Evolutionary conservation across 495 filamentous ascomycete genomes (phyloP).

Genomic region (Aspergillus olivimuriae): DNA sequence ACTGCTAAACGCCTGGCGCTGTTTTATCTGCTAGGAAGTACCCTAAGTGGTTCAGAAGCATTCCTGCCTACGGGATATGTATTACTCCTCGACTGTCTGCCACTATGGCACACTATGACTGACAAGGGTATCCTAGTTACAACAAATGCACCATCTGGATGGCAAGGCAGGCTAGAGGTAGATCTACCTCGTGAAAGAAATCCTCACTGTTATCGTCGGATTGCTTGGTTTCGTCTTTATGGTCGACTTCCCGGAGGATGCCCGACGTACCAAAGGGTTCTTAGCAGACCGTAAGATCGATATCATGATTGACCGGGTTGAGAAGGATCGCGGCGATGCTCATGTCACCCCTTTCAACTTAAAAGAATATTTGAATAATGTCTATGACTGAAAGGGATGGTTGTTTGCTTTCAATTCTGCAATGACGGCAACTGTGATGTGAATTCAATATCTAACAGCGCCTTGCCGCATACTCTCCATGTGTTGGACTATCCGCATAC

Average conservation of each 20-base stretch:
- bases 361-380: slow-evolving; percentile 34
- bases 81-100: too few relatives aligned
- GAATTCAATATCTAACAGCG: slow-evolving; percentile 23
- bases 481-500: too few relatives aligned
- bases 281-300: slow-evolving; percentile 32
- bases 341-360: slow-evolving; percentile 33
- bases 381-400: slow-evolving; percentile 49
- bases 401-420: slow-evolving; percentile 44
- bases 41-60: slow-evolving; percentile 48
- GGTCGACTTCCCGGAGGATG: slow-evolving; percentile 46
- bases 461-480: too few relatives aligned
- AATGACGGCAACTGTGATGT: slow-evolving; percentile 18
- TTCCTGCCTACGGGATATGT: slow-evolving; percentile 54
- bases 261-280: slow-evolving; percentile 34
- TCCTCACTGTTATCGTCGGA: slow-evolving; percentile 29
- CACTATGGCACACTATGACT: too few relatives aligned
- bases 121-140: background rate
- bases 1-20: slow-evolving; percentile 51
- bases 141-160: slow-evolving; percentile 37
- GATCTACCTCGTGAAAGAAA: slow-evolving; percentile 51
- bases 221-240: slow-evolving; percentile 37
- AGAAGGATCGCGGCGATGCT: slow-evolving; percentile 47
- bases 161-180: slow-evolving; percentile 50
- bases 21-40: slow-evolving; percentile 47
- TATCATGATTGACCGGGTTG: slow-evolving; percentile 44